These are phyloP conservation scores for Backusella macrospora DNA, from an alignment of 192 early-diverging fungal species.

Conservation along the genomic window DNA sequence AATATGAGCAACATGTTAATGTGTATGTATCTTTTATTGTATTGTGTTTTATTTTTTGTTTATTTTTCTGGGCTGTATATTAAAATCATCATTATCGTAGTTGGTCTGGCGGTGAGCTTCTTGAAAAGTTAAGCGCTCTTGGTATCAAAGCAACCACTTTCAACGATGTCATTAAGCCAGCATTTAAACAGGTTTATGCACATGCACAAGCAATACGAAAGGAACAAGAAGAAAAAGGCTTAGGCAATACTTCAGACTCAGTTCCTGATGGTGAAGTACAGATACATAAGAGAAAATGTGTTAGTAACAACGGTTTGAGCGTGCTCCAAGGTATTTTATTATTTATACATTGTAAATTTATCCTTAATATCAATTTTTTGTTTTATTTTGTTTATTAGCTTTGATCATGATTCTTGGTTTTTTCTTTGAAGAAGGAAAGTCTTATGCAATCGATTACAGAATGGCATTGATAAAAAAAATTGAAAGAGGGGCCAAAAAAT, in stretches of 20 bases:
- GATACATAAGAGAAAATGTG: background rate
- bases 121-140: constrained; percentile 19
- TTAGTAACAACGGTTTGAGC: constrained; percentile 11
- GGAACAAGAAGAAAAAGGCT: background rate
- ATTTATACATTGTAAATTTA: too few species aligned
- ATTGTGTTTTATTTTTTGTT: background rate
- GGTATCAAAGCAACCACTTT: constrained; percentile 26
- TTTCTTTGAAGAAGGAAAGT: constrained; percentile 25
- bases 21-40: constrained; percentile 19
- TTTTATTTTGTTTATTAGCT: constrained; percentile 8
- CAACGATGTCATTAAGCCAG: constrained; percentile 12
- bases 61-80: background rate
- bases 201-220: constrained; percentile 10
- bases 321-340: constrained; percentile 17
- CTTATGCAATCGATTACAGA: constrained; percentile 29
- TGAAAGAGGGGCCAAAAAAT: background rate
- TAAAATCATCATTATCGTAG: background rate
- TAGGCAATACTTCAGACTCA: background rate
- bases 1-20: constrained; percentile 29
- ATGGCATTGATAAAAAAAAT: constrained; percentile 41
- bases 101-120: constrained; percentile 35
- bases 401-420: constrained; percentile 36
- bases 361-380: background rate
- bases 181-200: constrained; percentile 6
- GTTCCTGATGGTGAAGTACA: background rate